These are phyloP conservation scores for Pseudogymnoascus sp. DNA, from an alignment of 2,329 filamentous ascomycete genomes.

Conservation along the genomic window DNA sequence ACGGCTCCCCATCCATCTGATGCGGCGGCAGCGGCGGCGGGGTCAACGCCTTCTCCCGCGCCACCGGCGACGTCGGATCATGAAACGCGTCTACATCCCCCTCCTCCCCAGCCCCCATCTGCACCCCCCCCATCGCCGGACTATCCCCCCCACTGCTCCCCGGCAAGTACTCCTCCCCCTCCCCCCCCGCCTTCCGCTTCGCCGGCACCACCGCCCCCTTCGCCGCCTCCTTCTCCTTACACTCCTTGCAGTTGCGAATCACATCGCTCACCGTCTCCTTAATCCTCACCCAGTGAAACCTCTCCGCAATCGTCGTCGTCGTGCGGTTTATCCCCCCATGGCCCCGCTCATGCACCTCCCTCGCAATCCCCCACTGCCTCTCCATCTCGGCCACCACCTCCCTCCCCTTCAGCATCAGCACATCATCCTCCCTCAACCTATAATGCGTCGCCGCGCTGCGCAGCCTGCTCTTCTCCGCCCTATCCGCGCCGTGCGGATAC, in stretches of 20 bases:
- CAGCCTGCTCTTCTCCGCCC: slow-evolving; percentile 90
- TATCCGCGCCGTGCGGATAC: slow-evolving; percentile 87
- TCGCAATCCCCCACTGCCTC: slow-evolving; percentile 82
- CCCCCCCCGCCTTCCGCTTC: neutral
- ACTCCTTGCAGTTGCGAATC: slow-evolving; percentile 83
- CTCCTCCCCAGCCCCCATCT: neutral
- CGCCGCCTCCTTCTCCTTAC: slow-evolving; percentile 59
- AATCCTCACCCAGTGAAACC: slow-evolving; percentile 95
- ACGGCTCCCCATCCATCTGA: neutral
- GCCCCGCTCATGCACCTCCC: slow-evolving; percentile 61
- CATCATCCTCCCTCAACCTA: slow-evolving; percentile 66
- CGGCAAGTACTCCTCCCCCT: neutral
- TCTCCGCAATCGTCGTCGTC: slow-evolving; percentile 84
- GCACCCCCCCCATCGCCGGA: neutral
- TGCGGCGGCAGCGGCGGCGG: neutral
- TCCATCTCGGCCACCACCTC: slow-evolving; percentile 89
- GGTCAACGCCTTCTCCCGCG: neutral
- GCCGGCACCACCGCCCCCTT: slow-evolving; percentile 42
- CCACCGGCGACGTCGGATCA: neutral
- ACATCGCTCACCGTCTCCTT: slow-evolving; percentile 95
- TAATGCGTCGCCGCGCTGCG: slow-evolving; percentile 93
- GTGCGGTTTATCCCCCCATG: slow-evolving; percentile 98
- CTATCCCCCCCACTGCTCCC: neutral
- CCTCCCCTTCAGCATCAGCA: slow-evolving; percentile 94
- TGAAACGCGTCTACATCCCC: neutral